A percentile compares a stretch with the other conserved stretches of the same genome.
Conservation (phyloP, 306 rosid species). For the Vachellia collinsii region DNA sequence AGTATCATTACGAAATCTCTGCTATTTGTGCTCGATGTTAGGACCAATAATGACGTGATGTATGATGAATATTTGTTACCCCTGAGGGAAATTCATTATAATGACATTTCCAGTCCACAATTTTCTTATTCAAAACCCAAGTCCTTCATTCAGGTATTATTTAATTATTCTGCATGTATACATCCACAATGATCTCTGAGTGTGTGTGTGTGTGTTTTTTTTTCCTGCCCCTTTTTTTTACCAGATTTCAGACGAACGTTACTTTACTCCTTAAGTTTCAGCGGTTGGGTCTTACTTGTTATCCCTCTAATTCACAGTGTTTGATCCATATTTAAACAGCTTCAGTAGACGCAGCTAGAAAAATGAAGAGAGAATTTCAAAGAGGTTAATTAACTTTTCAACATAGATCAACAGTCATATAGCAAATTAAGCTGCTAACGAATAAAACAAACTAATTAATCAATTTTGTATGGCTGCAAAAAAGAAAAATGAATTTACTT, state of each 20-base stretch:
- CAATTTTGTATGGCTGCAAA: too few species aligned
- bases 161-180: neutral
- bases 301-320: neutral
- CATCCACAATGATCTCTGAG: too few species aligned
- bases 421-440: neutral
- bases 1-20: constrained; percentile 41
- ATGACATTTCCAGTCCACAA: constrained; percentile 28
- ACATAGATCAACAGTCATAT: neutral
- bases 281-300: too few species aligned
- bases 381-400: neutral
- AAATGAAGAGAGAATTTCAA: neutral
- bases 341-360: neutral
- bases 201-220: neutral
- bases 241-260: neutral
- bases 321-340: too few species aligned
- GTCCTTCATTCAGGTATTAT: constrained; percentile 42
- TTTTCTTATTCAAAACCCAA: constrained; percentile 41
- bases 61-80: constrained; percentile 35
- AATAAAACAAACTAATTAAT: too few species aligned
- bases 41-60: constrained; percentile 49
- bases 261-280: too few species aligned
- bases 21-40: constrained; percentile 35
- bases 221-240: too few species aligned
- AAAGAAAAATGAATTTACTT: too few species aligned
- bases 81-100: neutral